Evolutionary conservation across 441 rosid genomes (phyloP), one percentile per base, ranked within the genome.

Genomic region (Breynia disticha): DNA sequence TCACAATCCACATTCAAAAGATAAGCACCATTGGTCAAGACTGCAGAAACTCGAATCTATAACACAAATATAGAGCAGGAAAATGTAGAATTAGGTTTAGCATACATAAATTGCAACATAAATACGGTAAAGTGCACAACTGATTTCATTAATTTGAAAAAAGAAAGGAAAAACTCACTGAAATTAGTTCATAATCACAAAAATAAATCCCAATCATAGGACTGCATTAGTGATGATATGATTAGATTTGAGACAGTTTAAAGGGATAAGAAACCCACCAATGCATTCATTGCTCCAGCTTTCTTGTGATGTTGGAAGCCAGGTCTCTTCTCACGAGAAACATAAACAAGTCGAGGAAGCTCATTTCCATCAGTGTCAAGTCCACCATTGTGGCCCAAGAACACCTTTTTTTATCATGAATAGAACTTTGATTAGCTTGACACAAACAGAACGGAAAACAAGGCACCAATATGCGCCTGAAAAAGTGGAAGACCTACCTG

Each of bases 311-410:
- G 98, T 57, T 91, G 98, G 72, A 91, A 91, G 60, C 98, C 96
- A 69, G 98, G 98, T 46, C 98, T 83, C 75, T 91, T 91, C 73
- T 91, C 98, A 79, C 98, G 98, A 70, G 98, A 91, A 70, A 91
- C 98, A 72, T 91, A 91, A 55, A 91, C 91, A 63, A 91, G 98
- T 22, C 98, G 84, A 62, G 98, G 98, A 39, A 91, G 71, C 75
- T 91, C 98, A 76, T 91, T 86, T 66, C 98, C 98, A 64, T 91
- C 98, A 0, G 96, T 91, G 71, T 87, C 98, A 16, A 87, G 83
- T 53, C 98, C 95, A 28, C 98, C 96, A 56, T 91, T 91, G 61
- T 88, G 98, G 61, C 98, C 98, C 64, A 91, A 71, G 74, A 91
- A 91, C 67, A 91, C 98, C 95, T 90, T 74, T 52, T 19, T 42